phyloP scores from a whole-genome alignment of 441 rosid genomes.

The Arabidopsis hybrid region DNA sequence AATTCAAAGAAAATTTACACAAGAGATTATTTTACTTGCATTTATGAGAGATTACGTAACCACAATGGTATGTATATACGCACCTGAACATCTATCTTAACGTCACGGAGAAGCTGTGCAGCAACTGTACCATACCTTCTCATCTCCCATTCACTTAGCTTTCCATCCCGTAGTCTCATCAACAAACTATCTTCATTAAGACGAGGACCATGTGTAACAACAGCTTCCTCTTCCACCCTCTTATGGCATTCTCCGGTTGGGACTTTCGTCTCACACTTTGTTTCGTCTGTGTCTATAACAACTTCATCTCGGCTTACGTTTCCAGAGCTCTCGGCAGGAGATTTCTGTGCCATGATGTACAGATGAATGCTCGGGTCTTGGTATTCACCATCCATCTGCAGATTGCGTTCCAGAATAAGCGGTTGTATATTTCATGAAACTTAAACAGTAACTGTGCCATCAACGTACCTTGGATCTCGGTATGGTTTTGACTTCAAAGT shows the following conservation, averaged over 20 bases:
- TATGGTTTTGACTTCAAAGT: constrained; percentile 80
- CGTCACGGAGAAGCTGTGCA: constrained; percentile 88
- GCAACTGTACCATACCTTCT: constrained; percentile 95
- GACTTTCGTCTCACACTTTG: constrained; percentile 29
- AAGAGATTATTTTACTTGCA: neutral
- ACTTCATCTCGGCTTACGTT: constrained; percentile 42
- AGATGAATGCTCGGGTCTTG: constrained; percentile 94
- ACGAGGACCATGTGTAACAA: constrained; percentile 34
- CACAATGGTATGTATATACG: neutral
- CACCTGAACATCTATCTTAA: constrained; percentile 56
- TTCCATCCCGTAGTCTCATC: constrained; percentile 49
- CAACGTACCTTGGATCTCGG: constrained; percentile 70
- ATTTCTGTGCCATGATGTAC: constrained; percentile 69
- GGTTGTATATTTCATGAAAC: constrained; percentile 1
- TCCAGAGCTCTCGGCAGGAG: constrained; percentile 45
- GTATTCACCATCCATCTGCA: constrained; percentile 85
- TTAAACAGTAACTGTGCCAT: neutral
- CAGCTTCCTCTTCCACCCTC: constrained; percentile 28
- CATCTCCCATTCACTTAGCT: constrained; percentile 88
- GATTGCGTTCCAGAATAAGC: constrained; percentile 19
- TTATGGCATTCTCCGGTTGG: constrained; percentile 28
- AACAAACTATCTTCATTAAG: constrained; percentile 47
- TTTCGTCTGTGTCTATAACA: constrained; percentile 44
- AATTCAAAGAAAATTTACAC: neutral
- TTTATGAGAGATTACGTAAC: neutral